Evolutionary conservation across 116 monocot species (phyloP), one percentile per base, ranked within the genome.

Genomic region (Phalaenopsis hybrid): DNA sequence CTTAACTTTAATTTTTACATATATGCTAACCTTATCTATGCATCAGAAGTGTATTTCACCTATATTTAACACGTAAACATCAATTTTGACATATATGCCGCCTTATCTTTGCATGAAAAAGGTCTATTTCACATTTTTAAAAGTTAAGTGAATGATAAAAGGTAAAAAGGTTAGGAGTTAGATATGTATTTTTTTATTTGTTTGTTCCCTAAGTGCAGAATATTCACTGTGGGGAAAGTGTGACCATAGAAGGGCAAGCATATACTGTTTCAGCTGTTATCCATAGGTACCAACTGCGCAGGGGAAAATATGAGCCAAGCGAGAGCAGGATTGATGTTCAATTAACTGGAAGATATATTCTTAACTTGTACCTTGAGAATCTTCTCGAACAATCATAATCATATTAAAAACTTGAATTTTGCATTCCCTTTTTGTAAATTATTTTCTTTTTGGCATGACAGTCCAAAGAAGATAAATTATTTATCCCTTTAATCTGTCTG

Each of bases 281-380:
- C 2, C 91, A 94, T 65, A 85, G 96, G 0, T 94, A 96, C 77
- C 96, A 94, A 84, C 82, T 96, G 21, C 94, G 96, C 34, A 92
- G 88, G 57, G 96, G 96, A 16, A 94, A 84, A 50, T 96, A 96
- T 46, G 91, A 94, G 78, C 96, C 96, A n/a, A 92, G 91, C 13
- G 96, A 96, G 86, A 96, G 92, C 78, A 86, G 96, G 84, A 87
- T 96, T 37, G 96, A 96, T 43, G 96, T 96, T 74, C 88, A 82
- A 78, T 96, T 92, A 10, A 92, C 96, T 7, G 92, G 92, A 50
- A 90, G 96, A 89, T 94, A 96, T 85, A 91, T 94, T 41, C 78
- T 96, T 69, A 96, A 96, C 74, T 21, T 96, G 78, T 96, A 94
- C 72, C 81, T 96, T 49, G 89, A 94, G 23, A 91, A 88, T 78